These are phyloP conservation scores for Salix arbutifolia DNA, from an alignment of 345 rosid genomes.

Conservation along the genomic window DNA sequence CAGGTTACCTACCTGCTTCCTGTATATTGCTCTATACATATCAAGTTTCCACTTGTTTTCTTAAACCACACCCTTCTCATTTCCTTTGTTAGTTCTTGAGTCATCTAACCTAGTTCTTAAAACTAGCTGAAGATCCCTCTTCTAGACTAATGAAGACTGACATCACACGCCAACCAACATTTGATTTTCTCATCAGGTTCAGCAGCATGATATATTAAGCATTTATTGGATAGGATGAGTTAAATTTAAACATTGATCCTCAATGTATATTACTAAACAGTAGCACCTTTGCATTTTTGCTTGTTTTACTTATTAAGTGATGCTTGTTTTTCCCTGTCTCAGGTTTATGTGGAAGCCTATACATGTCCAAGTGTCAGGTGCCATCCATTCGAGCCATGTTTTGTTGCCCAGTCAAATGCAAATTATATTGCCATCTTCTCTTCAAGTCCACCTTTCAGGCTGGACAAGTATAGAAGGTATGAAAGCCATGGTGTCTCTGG, in stretches of 20 bases:
- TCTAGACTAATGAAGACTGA: background rate
- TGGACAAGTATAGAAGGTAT: conserved; percentile 67
- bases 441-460: conserved; percentile 66
- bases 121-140: background rate
- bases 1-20: background rate
- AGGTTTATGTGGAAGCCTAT: conserved; percentile 85
- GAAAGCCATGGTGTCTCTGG: conserved; percentile 80
- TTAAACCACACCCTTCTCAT: background rate
- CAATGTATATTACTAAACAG: no score
- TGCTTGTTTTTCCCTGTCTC: background rate
- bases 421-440: conserved; percentile 89
- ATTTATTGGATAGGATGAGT: background rate
- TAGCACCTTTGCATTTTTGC: no score
- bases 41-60: background rate
- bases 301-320: background rate
- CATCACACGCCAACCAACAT: no score
- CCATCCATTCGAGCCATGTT: conserved; percentile 63
- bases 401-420: conserved; percentile 80
- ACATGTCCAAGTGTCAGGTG: conserved; percentile 66
- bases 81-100: background rate
- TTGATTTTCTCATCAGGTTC: background rate
- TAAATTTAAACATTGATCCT: background rate
- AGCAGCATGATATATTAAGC: background rate
- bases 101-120: background rate
- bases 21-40: background rate